Conservation (phyloP, 2,329 filamentous ascomycete genomes). For the Diaporthe citri region DNA sequence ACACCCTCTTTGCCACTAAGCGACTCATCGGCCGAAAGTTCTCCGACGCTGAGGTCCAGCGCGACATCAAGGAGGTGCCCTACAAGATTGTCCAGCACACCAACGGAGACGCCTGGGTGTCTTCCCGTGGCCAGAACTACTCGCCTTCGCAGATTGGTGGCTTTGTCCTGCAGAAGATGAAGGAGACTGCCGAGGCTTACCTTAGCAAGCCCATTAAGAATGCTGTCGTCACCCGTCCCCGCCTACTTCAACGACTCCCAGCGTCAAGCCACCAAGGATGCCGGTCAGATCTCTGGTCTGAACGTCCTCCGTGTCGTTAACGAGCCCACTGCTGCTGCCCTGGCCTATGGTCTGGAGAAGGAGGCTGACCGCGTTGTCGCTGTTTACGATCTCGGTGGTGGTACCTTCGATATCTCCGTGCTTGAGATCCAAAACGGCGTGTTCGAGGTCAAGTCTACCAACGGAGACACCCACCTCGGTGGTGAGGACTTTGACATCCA, state of each 20-base stretch:
- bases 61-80: slow-evolving; percentile 96
- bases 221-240: slow-evolving; percentile 95
- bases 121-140: slow-evolving; percentile 94
- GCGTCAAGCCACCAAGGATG: slow-evolving; percentile 98
- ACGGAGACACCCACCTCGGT: slow-evolving; percentile 98
- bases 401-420: slow-evolving; percentile 99
- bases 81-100: slow-evolving; percentile 99
- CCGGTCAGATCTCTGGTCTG: slow-evolving; percentile 93
- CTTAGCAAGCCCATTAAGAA: slow-evolving; percentile 93
- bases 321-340: slow-evolving; percentile 95
- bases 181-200: slow-evolving; percentile 96
- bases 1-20: slow-evolving; percentile 98
- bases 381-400: slow-evolving; percentile 98
- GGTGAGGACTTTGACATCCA: slow-evolving; percentile 98
- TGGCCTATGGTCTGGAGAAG: slow-evolving; percentile 97
- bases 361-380: slow-evolving; percentile 89
- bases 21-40: slow-evolving; percentile 98
- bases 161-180: slow-evolving; percentile 98
- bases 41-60: slow-evolving; percentile 92
- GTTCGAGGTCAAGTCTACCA: slow-evolving; percentile 99
- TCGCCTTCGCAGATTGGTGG: slow-evolving; percentile 98
- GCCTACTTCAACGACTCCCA: slow-evolving; percentile 99
- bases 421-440: slow-evolving; percentile 98
- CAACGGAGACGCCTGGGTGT: slow-evolving; percentile 97
- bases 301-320: slow-evolving; percentile 98